Base-by-base conservation (phyloP, 257 asterid species). In the Nicotiana obtusifolia region DNA sequence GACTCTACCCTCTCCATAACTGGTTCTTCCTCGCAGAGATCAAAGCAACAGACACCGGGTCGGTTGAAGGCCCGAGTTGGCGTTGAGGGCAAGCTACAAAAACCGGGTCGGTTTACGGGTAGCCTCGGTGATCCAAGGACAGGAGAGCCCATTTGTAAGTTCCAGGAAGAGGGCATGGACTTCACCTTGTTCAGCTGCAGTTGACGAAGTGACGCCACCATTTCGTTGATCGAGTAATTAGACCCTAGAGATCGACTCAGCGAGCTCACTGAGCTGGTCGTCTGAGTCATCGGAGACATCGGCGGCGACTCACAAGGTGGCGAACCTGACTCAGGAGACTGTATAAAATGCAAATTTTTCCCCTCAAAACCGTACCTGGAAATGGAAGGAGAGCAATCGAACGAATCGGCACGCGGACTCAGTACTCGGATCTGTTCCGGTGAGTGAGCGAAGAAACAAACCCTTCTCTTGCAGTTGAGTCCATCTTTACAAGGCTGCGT, bases 401-500 rank as follows among this genome's bases (percentile, higher is more conserved):
- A 52, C 33, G 52, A 41, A 7, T 8, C 86, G 0, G 92, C 80
- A 24, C 87, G 93, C 0, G 98, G 97, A 11, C 95, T 89, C 57
- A 90, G 54, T 4, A 92, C 91, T 9, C 97, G 82, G 31, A 93
- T 86, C 87, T 93, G 97, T 13, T 91, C 97, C 5, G 93, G 87
- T 16, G 95, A 85, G 91, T 94, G 98, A 20, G 98, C 98, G 82
- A 94, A 94, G 87, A 94, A 94, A 82, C 98, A 94, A 17, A 94
- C 94, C 57, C 95, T 84, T 19, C 98, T 86, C 79, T 49, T 81
- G 83, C 97, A 94, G 77, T 31, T 85, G 56, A 86, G 83, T 2
- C 94, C 97, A 79, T 94, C 98, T 85, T 94, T 94, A 87, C 98
- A 94, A 7, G 95, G 92, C 88, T 92, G 95, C 67, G 98, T 94